Percentiles rank a stretch among this genome's conserved stretches.
phyloP scores from a whole-genome alignment of 2,329 filamentous ascomycete genomes.

The Pseudocercospora pini-densiflorae region DNA sequence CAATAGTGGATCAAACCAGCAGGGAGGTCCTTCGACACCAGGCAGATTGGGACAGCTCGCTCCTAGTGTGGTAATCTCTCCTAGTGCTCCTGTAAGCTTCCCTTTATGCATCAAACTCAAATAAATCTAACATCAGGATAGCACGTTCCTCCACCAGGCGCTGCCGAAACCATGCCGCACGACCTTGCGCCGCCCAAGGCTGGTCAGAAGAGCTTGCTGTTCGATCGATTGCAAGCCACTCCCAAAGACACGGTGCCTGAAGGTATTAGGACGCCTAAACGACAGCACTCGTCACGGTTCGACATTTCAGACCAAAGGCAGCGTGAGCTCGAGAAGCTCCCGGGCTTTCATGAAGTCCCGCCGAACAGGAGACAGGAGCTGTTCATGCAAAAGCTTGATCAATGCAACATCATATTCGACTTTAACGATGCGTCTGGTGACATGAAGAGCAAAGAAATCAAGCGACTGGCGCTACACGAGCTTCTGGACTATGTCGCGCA shows the following conservation, averaged over 20 bases:
- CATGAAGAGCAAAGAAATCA: conserved; percentile 99
- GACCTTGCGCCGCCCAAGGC: conserved; percentile 94
- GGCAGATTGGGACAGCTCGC: conserved; percentile 36
- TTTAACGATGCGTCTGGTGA: conserved; percentile 98
- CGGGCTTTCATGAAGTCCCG: conserved; percentile 96
- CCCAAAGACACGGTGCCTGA: conserved; percentile 91
- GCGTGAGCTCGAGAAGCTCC: conserved; percentile 93
- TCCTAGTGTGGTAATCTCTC: conserved; percentile 92
- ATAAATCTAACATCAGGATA: conserved; percentile 44
- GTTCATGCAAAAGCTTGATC: conserved; percentile 99
- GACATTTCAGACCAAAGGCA: conserved; percentile 91
- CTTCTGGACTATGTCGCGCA: conserved; percentile 98
- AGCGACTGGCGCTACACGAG: conserved; percentile 92
- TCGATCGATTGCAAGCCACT: conserved; percentile 86
- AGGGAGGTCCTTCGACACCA: conserved; percentile 34
- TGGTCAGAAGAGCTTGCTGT: conserved; percentile 85
- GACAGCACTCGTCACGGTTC: conserved; percentile 96
- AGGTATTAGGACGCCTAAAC: conserved; percentile 90
- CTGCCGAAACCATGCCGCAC: conserved; percentile 96
- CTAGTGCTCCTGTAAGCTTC: conserved; percentile 80
- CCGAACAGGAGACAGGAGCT: conserved; percentile 93
- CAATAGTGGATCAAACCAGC: conserved; percentile 24
- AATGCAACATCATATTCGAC: conserved; percentile 99
- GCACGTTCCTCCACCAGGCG: conserved; percentile 91
- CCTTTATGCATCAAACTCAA: conserved; percentile 9